phyloP scores from a whole-genome alignment of 768 basidiomycete genomes.

The Agaricus subrufescens region DNA sequence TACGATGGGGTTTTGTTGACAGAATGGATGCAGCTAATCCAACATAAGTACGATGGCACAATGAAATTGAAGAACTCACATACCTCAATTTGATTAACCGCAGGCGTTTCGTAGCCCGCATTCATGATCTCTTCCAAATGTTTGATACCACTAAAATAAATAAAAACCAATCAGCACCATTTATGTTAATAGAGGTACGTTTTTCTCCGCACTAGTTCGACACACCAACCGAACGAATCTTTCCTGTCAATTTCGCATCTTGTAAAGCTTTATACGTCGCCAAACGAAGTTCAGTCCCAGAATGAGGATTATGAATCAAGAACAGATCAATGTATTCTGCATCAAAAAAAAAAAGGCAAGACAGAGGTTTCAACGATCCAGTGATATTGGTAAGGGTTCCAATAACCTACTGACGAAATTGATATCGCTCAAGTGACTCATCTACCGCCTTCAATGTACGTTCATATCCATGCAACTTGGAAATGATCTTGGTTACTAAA shows the following conservation, averaged over 20 bases:
- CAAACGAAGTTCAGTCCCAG: conserved; percentile 61
- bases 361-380: no score
- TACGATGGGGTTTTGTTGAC: conserved; percentile 77
- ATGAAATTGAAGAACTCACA: not conserved
- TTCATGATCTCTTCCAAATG: conserved; percentile 72
- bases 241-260: conserved; percentile 57
- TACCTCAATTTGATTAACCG: conserved; percentile 83
- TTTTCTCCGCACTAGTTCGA: conserved; percentile 65
- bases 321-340: conserved; percentile 36
- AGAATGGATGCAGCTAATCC: conserved; percentile 69
- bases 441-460: conserved; percentile 55
- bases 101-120: conserved; percentile 59
- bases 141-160: conserved; percentile 45
- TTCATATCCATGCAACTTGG: conserved; percentile 59
- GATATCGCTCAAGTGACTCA: conserved; percentile 52
- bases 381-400: no score
- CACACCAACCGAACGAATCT: conserved; percentile 71
- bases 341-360: not conserved
- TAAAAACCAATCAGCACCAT: not conserved
- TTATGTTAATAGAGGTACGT: not conserved
- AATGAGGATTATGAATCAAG: conserved; percentile 70
- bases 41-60: not conserved
- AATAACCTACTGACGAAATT: conserved; percentile 42
- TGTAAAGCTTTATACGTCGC: conserved; percentile 67
- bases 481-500: conserved; percentile 62